Evolutionary conservation across 1,139 yeast species (phyloP).

Genomic region (Hansenula sp.): DNA sequence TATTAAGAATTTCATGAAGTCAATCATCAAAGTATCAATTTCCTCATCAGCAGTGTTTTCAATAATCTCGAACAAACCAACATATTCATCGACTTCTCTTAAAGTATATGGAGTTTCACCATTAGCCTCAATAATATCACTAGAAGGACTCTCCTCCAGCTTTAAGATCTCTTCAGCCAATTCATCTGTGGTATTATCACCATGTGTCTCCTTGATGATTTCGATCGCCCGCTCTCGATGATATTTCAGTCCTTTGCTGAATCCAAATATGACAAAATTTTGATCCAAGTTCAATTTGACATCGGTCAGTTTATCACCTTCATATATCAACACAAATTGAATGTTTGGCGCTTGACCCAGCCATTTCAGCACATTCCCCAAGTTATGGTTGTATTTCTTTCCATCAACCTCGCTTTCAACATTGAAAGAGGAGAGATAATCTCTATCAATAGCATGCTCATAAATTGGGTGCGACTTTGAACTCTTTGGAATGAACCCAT

Average conservation of each 20-base stretch:
- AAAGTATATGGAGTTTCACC: slow-evolving; percentile 15
- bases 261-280: slow-evolving; percentile 26
- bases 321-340: slow-evolving; percentile 26
- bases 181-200: slow-evolving; percentile 10
- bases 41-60: slow-evolving; percentile 18
- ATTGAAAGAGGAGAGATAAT: slow-evolving; percentile 13
- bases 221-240: slow-evolving; percentile 13
- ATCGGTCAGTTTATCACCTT: slow-evolving; percentile 9
- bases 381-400: slow-evolving; percentile 10
- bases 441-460: slow-evolving; percentile 24
- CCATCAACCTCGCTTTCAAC: slow-evolving; percentile 11
- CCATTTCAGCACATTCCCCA: slow-evolving; percentile 21
- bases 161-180: slow-evolving; percentile 10
- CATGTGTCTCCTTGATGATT: slow-evolving; percentile 11
- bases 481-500: slow-evolving; percentile 55
- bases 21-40: slow-evolving; percentile 13
- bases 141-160: slow-evolving; percentile 15
- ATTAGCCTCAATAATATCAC: slow-evolving; percentile 17
- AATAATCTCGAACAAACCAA: slow-evolving; percentile 9
- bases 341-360: slow-evolving; percentile 27
- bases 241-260: slow-evolving; percentile 16
- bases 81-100: slow-evolving; percentile 11
- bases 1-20: slow-evolving; percentile 20
- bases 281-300: slow-evolving; percentile 25
- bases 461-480: slow-evolving; percentile 18